These are phyloP conservation scores for Monosporozyma yasuniensis DNA, from an alignment of 805 yeast species.

Conservation along the genomic window DNA sequence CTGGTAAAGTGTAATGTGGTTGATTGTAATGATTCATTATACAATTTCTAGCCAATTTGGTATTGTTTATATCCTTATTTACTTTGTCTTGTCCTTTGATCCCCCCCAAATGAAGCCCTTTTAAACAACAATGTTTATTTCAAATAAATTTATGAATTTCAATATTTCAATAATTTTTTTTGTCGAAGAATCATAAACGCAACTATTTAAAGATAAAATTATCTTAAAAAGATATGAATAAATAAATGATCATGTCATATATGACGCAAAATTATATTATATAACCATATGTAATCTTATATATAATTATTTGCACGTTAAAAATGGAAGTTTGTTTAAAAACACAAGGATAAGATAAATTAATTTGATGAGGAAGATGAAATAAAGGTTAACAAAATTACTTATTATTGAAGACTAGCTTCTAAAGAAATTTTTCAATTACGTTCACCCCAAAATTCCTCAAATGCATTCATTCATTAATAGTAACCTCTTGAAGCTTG, in stretches of 20 bases:
- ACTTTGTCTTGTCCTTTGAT: background rate
- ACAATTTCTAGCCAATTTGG: background rate
- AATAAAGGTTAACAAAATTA: background rate
- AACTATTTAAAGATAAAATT: too few species aligned
- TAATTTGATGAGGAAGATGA: background rate
- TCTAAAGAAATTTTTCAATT: too few species aligned
- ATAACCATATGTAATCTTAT: background rate
- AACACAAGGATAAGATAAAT: background rate
- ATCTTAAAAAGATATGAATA: background rate
- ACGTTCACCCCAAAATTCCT: too few species aligned
- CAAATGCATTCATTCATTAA: conserved; percentile 8
- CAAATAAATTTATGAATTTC: too few species aligned
- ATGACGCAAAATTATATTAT: background rate
- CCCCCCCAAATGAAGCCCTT: background rate
- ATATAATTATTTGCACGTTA: background rate
- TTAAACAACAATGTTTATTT: background rate
- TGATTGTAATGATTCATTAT: background rate
- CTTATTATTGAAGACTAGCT: background rate
- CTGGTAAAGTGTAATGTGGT: conserved; percentile 30
- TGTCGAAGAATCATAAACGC: too few species aligned
- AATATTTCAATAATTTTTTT: too few species aligned
- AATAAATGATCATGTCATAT: background rate
- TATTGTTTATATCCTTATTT: too few species aligned
- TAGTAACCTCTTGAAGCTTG: conserved; percentile 30
- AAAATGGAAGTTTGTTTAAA: background rate